Percentiles rank a stretch among this genome's conserved stretches.
phyloP scores from a whole-genome alignment of 805 yeast genomes.

The Yarrowia porcina region DNA sequence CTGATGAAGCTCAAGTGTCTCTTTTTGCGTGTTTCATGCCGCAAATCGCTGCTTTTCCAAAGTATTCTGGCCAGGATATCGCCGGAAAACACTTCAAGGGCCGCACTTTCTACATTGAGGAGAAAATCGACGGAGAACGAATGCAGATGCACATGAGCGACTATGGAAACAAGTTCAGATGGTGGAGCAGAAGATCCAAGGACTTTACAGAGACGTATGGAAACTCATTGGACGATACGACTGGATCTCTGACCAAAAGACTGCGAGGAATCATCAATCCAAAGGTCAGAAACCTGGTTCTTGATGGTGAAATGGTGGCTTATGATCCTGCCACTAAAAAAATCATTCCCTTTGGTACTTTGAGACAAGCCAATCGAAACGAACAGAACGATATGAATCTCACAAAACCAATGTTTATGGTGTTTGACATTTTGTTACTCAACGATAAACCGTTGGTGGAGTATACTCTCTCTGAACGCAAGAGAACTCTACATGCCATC shows the following conservation, averaged over 20 bases:
- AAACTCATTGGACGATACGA: constrained; percentile 38
- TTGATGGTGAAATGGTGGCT: constrained; percentile 95
- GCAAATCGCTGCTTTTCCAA: constrained; percentile 62
- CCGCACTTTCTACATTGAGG: constrained; percentile 69
- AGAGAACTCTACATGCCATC: constrained; percentile 43
- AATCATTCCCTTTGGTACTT: constrained; percentile 75
- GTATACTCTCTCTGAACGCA: constrained; percentile 55
- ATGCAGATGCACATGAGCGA: constrained; percentile 68
- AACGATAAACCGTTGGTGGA: constrained; percentile 64
- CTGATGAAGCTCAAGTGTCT: constrained; percentile 43
- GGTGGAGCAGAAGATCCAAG: constrained; percentile 62
- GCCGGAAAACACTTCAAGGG: constrained; percentile 45
- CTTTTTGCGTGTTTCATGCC: constrained; percentile 66
- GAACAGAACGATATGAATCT: constrained; percentile 42
- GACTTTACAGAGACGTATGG: constrained; percentile 77
- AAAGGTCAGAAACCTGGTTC: constrained; percentile 42
- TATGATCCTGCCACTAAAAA: constrained; percentile 56
- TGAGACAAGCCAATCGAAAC: constrained; percentile 65
- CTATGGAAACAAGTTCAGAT: constrained; percentile 46
- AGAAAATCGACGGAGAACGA: constrained; percentile 92
- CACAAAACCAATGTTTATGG: constrained; percentile 42
- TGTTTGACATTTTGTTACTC: constrained; percentile 68
- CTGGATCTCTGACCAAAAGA: constrained; percentile 56
- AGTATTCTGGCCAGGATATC: constrained; percentile 49
- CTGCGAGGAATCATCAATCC: constrained; percentile 42